Evolutionary conservation across 1,139 yeast genomes (phyloP).

Genomic region (Geotrichum phurueaensis): DNA sequence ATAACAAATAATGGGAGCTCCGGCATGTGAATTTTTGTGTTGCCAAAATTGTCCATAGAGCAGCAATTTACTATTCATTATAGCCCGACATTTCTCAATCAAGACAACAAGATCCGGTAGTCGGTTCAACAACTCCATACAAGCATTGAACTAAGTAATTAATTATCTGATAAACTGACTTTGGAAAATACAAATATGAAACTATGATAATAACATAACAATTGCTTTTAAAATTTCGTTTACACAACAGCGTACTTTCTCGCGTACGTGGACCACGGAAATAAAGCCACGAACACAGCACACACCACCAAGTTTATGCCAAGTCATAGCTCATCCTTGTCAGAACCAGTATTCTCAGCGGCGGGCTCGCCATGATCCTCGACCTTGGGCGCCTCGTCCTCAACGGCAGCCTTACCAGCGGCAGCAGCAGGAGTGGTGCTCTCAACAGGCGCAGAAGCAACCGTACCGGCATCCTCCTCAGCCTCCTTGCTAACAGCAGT

Average conservation of each 20-base stretch:
- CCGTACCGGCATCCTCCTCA: not conserved
- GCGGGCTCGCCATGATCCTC: conserved; percentile 4
- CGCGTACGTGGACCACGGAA: not conserved
- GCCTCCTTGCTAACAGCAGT: not conserved
- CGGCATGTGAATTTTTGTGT: no score
- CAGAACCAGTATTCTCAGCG: not conserved
- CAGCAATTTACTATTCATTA: no score
- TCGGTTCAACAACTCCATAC: no score
- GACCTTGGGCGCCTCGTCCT: not conserved
- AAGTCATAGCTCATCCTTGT: conserved; percentile 12
- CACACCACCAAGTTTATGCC: not conserved
- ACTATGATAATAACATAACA: not conserved
- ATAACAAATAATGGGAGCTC: no score
- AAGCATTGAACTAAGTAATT: no score
- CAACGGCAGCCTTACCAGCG: not conserved
- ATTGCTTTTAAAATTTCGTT: not conserved
- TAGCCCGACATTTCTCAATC: no score
- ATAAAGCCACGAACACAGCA: not conserved
- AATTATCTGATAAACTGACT: no score
- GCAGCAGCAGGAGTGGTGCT: conserved; percentile 4
- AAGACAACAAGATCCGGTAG: no score
- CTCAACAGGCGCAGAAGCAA: conserved; percentile 1
- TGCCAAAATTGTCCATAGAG: no score
- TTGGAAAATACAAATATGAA: not conserved
- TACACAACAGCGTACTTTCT: not conserved